These are phyloP conservation scores for Yamadazyma diospyri DNA, from an alignment of 1,139 yeast species.

Conservation along the genomic window DNA sequence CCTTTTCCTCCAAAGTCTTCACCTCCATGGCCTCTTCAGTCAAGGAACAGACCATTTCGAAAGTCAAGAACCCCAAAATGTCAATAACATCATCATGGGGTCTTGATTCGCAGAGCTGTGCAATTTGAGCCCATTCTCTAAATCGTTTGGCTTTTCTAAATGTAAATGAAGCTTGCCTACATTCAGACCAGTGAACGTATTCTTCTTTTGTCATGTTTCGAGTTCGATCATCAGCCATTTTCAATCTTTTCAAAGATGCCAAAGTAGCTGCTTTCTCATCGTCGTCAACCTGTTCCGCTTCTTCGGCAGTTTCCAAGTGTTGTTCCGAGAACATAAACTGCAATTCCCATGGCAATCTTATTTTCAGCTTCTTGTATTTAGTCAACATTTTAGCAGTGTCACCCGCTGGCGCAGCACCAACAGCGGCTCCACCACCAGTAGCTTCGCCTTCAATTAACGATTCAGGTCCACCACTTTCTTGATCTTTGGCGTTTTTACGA, in stretches of 20 bases:
- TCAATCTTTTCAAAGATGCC: conserved; percentile 82
- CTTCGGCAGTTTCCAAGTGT: conserved; percentile 79
- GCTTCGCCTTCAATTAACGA: conserved; percentile 40
- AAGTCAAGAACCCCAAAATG: conserved; percentile 89
- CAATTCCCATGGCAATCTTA: conserved; percentile 92
- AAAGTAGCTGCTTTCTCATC: conserved; percentile 86
- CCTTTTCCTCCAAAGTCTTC: conserved; percentile 62
- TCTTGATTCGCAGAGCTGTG: conserved; percentile 80
- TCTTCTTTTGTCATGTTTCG: conserved; percentile 93
- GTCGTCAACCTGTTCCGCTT: conserved; percentile 77
- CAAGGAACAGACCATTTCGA: conserved; percentile 91
- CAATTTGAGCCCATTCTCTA: conserved; percentile 93
- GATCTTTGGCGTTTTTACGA: conserved; percentile 94
- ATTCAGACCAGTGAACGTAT: conserved; percentile 98
- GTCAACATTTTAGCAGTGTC: conserved; percentile 55
- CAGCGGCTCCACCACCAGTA: conserved; percentile 29
- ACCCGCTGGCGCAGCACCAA: conserved; percentile 26
- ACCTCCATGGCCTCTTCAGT: conserved; percentile 90
- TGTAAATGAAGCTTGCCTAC: conserved; percentile 96
- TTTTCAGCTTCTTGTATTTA: conserved; percentile 71
- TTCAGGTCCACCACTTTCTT: conserved; percentile 80
- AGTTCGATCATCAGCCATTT: conserved; percentile 93
- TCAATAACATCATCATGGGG: conserved; percentile 97
- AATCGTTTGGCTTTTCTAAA: conserved; percentile 89
- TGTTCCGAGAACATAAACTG: conserved; percentile 92